Evolutionary conservation across 2,329 filamentous ascomycete genomes (phyloP).

Genomic region (Fusarium siculi): DNA sequence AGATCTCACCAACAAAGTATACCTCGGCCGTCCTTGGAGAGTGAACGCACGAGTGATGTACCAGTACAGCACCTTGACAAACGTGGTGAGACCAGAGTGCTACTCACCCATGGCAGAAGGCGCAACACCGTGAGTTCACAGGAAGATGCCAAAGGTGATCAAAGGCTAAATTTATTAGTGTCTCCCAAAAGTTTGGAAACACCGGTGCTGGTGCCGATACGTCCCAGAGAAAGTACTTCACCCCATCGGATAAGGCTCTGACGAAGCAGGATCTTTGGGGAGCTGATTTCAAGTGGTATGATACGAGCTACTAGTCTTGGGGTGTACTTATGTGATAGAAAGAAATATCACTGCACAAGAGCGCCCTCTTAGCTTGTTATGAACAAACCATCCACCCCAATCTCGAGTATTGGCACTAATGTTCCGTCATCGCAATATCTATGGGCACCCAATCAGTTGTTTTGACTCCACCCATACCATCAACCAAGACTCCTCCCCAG

Average conservation of each 20-base stretch:
- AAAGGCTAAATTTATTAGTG: neutral
- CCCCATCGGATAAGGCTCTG: neutral
- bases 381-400: rapidly evolving
- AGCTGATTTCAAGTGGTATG: neutral
- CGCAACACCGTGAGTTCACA: neutral
- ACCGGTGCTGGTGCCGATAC: neutral
- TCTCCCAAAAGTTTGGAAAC: neutral
- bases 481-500: neutral
- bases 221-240: neutral
- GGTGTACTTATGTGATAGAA: neutral
- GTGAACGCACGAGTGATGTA: neutral
- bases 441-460: neutral
- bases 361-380: rapidly evolving
- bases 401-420: rapidly evolving
- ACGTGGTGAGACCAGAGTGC: neutral
- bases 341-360: neutral
- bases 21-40: neutral
- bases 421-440: neutral
- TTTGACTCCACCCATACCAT: neutral
- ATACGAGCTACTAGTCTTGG: neutral
- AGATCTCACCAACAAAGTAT: neutral
- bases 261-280: neutral
- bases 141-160: too few species aligned
- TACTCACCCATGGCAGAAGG: neutral
- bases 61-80: neutral